Base-by-base conservation (phyloP, 2,329 filamentous ascomycete species). In the Zarea fungicola region DNA sequence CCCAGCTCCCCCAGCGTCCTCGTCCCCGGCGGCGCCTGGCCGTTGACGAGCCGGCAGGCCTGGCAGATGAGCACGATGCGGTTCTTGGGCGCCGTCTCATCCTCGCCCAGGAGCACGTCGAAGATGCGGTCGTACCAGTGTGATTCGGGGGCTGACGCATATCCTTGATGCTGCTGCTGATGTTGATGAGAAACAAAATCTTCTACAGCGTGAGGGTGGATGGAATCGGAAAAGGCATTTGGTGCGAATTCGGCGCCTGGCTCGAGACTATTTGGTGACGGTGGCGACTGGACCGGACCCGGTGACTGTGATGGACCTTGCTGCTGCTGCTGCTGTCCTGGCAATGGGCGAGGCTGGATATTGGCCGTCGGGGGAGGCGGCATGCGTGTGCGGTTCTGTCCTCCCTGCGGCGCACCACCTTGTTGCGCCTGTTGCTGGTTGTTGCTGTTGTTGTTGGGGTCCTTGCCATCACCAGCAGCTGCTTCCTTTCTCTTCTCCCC, bases 71-170 rank as follows among this genome's bases (percentile, higher is more conserved):
- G 74, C 7, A 84, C 92, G 51, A 96, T 81, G 16, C 93, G 83
- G 66, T 97, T 97, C 71, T 90, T 95, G 3, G 92, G 81, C 11
- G 87, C 83, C 5, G 88, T 95, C 68, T 99, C 93, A 60, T 99
- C 93, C 62, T 99, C 93, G 42, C 93, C 93, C 0, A 99, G 78
- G 22, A 99, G 80, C 0, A 95, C 81, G 61, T 99, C 93, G 50
- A 99, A 75, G 46, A 99, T 83, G 49, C 92, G 83, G 64, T 99
- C 93, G 67, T 97, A 99, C 93, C 93, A 99, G 62, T 87, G 84
- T 14, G 82, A 65, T 50, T 75, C 74, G 18, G 49, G 56, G 51
- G 34, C 53, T 48, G 55, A 7, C 54, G 59, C 39, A 25, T 60
- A 44, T 37, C 64, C 55, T 8, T 34, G 16, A 23, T 8, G 8